These are phyloP conservation scores for Colletotrichum aenigma DNA, from an alignment of 2,329 filamentous ascomycete species.

Conservation along the genomic window DNA sequence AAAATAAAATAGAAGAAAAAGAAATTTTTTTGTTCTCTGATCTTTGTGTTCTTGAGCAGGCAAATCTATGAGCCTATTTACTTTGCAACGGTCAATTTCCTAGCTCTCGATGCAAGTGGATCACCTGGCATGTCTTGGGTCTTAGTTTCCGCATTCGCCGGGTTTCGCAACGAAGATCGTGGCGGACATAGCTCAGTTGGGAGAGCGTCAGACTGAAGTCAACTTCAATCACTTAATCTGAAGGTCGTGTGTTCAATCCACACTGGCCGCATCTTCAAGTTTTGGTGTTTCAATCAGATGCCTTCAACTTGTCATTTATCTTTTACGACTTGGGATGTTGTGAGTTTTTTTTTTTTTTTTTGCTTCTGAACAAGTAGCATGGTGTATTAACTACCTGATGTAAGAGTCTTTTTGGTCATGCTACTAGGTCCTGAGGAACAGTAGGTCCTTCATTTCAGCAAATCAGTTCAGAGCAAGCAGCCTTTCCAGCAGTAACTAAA, in stretches of 20 bases:
- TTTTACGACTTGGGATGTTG: neutral
- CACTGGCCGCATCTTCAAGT: conserved; percentile 14
- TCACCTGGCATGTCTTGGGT: neutral
- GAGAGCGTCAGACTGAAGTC: conserved; percentile 21
- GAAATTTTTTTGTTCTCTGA: neutral
- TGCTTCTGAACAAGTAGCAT: neutral
- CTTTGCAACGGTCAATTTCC: neutral
- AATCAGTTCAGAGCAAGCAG: neutral
- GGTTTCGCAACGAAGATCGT: neutral
- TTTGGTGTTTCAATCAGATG: neutral
- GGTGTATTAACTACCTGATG: neutral
- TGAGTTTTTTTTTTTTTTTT: neutral
- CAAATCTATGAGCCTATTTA: neutral
- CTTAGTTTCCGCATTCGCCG: fast-evolving
- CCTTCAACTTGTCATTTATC: neutral
- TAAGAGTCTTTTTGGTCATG: fast-evolving
- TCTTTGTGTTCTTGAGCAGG: neutral
- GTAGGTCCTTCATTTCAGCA: neutral
- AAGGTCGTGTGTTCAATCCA: conserved; percentile 22
- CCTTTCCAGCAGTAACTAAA: neutral
- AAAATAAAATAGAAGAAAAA: neutral
- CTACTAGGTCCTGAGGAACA: fast-evolving
- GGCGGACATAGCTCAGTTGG: conserved; percentile 22
- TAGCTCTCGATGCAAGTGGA: neutral
- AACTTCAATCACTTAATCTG: conserved; percentile 19